Evolutionary conservation across 768 basidiomycete genomes (phyloP).

Genomic region (Mycena galericulata): DNA sequence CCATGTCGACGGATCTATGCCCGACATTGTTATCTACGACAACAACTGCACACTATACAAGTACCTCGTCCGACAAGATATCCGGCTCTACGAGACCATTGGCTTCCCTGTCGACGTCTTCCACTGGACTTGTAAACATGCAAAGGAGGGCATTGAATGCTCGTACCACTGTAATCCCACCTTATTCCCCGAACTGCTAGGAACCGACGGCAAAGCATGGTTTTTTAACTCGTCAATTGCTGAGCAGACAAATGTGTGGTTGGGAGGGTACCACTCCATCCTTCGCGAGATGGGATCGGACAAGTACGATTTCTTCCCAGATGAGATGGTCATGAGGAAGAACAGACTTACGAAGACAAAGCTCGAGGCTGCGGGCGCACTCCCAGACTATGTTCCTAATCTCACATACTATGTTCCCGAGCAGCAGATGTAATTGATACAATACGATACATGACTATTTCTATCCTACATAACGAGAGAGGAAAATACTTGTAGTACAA

Average conservation of each 20-base stretch:
- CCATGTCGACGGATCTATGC: conserved; percentile 15
- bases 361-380: not conserved
- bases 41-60: too few species aligned
- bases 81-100: too few species aligned
- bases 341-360: not conserved
- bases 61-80: too few species aligned
- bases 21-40: too few species aligned
- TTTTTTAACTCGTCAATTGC: conserved; percentile 47
- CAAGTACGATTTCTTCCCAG: conserved; percentile 34
- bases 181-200: conserved; percentile 36
- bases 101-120: too few species aligned
- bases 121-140: conserved; percentile 19
- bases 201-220: too few species aligned
- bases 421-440: not conserved
- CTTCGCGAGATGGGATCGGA: conserved; percentile 37
- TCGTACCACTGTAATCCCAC: conserved; percentile 31
- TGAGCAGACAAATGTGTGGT: conserved; percentile 48
- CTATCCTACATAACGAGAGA: not conserved
- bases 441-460: not conserved
- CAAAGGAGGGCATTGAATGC: conserved; percentile 17
- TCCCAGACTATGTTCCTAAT: conserved; percentile 1
- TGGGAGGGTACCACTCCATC: conserved; percentile 41
- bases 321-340: conserved; percentile 10
- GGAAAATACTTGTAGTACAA: too few species aligned
- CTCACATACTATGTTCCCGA: not conserved